Evolutionary conservation across 345 rosid species (phyloP), one percentile per base, ranked within the genome.

Genomic region (Lepidium africanum): DNA sequence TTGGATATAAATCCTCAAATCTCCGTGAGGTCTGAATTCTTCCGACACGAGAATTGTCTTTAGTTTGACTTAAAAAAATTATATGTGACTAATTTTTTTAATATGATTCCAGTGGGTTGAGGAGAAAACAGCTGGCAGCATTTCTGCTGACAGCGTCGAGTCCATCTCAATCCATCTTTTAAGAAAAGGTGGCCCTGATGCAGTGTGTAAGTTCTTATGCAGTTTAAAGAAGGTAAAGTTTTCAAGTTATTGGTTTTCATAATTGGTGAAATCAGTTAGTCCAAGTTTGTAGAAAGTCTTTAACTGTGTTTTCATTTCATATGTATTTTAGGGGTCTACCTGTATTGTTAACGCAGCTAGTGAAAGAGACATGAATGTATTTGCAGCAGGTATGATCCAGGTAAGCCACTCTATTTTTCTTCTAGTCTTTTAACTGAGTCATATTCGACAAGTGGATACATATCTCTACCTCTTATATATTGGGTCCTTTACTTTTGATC

Each of bases 291-390:
- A 16, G 54, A 40, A 45, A 40, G 60, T 30, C 21, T 60, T n/a
- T 71, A 46, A 54, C 46, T 59, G 0, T 69, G 5, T 36, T 79
- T 76, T 70, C 19, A 23, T 77, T 69, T 65, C 30, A 67, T 70
- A 32, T 52, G 52, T 74, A 68, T 55, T 43, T 58, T 81, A 93
- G 98, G 90, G 89, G 12, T 85, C 98, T 13, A 79, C 87, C 58
- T 93, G 98, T 80, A 78, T 93, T 73, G 91, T 93, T 30, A 93
- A 93, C 81, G 96, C 98, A 56, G 97, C 87, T 58, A 93, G 96
- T 79, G 97, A 88, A 9, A 81, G 92, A 76, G 98, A 93, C 79
- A 82, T 93, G 94, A 90, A 89, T 80, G 98, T 90, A 15, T 90
- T 93, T 84, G 85, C 97, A 11, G 87, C 82, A 32, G 97, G 97